Percentiles rank a stretch among this genome's conserved stretches.
These are phyloP conservation scores for Cydonia oblonga DNA, from an alignment of 331 rosid genomes.

Conservation along the genomic window DNA sequence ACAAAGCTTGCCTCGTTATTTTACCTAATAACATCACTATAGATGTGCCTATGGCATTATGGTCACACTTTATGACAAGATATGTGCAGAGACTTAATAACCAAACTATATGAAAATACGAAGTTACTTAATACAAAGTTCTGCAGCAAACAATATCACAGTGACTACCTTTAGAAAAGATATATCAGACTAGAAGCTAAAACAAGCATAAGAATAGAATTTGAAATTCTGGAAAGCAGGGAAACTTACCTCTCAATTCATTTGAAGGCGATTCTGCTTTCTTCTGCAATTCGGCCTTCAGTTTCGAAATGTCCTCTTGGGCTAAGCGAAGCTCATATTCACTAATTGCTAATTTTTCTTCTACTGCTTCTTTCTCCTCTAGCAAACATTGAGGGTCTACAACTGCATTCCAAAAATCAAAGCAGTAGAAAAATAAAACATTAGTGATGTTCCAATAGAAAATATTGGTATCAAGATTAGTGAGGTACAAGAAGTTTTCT, in stretches of 20 bases:
- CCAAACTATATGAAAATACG: neutral
- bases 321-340: conserved; percentile 91
- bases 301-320: conserved; percentile 69
- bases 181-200: neutral
- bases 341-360: conserved; percentile 77
- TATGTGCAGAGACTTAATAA: neutral
- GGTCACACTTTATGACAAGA: neutral
- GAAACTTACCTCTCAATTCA: conserved; percentile 42
- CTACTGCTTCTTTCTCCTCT: conserved; percentile 74
- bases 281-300: conserved; percentile 58
- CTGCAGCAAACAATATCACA: conserved; percentile 1
- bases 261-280: conserved; percentile 31
- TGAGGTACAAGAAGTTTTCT: neutral
- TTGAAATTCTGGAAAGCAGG: neutral
- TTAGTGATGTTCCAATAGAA: neutral
- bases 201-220: neutral
- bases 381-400: conserved; percentile 89
- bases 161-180: neutral
- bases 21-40: neutral
- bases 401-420: conserved; percentile 45
- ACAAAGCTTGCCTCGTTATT: neutral
- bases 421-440: neutral
- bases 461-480: neutral
- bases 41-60: neutral
- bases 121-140: neutral